phyloP scores from a whole-genome alignment of 2,329 filamentous ascomycete species.

The Diaporthe citri region DNA sequence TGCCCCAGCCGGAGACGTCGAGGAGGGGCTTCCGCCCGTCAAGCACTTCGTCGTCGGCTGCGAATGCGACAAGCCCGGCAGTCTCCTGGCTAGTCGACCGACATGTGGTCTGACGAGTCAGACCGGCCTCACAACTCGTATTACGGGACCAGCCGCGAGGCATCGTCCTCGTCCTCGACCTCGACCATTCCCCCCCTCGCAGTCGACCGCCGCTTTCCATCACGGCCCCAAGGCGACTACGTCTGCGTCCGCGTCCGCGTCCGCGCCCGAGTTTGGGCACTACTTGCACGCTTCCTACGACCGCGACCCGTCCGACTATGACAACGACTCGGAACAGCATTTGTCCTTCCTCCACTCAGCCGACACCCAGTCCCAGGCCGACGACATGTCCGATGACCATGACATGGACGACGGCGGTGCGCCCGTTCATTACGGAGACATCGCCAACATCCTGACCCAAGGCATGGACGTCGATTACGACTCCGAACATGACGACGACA shows the following conservation, averaged over 20 bases:
- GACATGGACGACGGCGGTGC: slow-evolving; percentile 45
- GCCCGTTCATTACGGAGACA: slow-evolving; percentile 41
- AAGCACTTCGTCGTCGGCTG: slow-evolving; percentile 12
- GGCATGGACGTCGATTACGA: slow-evolving; percentile 44
- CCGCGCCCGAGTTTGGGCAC: slow-evolving; percentile 18
- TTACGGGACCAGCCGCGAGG: slow-evolving; percentile 7
- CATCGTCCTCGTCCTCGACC: slow-evolving; percentile 20
- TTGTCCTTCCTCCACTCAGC: slow-evolving; percentile 23
- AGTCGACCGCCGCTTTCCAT: not conserved
- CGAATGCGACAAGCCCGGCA: slow-evolving; percentile 36
- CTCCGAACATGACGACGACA: slow-evolving; percentile 29
- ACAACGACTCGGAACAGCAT: slow-evolving; percentile 14
- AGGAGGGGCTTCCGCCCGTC: slow-evolving; percentile 16
- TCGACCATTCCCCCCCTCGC: not conserved
- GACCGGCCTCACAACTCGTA: slow-evolving; percentile 31
- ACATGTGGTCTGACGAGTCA: slow-evolving; percentile 41
- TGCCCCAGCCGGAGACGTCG: not conserved
- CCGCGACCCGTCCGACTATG: slow-evolving; percentile 25
- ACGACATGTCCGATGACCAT: slow-evolving; percentile 43
- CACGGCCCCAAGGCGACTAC: slow-evolving; percentile 11
- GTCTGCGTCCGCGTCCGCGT: not conserved
- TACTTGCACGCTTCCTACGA: slow-evolving; percentile 31
- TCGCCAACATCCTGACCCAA: slow-evolving; percentile 42
- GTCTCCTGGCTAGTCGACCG: slow-evolving; percentile 37
- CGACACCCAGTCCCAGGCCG: slow-evolving; percentile 34